These are phyloP conservation scores for Cercospora zeina DNA, from an alignment of 2,329 filamentous ascomycete species.

Conservation along the genomic window DNA sequence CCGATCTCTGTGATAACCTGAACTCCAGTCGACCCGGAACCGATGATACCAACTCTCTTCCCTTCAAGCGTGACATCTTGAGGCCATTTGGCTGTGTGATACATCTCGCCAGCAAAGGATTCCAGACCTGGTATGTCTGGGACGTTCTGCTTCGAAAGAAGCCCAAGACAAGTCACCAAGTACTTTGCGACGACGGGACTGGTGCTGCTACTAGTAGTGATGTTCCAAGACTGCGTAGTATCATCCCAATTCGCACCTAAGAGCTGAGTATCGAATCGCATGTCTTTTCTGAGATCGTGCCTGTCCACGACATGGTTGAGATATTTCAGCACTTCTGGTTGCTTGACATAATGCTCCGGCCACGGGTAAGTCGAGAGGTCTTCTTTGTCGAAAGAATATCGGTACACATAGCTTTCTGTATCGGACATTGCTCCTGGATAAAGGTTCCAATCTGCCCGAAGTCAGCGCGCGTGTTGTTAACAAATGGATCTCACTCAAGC, in stretches of 20 bases:
- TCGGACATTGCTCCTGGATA: slow-evolving; percentile 39
- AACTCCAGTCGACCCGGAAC: slow-evolving; percentile 47
- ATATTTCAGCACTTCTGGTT: slow-evolving; percentile 42
- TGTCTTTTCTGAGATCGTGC: slow-evolving; percentile 26
- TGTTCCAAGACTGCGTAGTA: slow-evolving; percentile 14
- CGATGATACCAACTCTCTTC: slow-evolving; percentile 47
- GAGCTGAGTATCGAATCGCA: slow-evolving; percentile 29
- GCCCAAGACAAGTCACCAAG: slow-evolving; percentile 44
- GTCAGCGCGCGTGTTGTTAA: slow-evolving; percentile 20
- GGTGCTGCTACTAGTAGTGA: slow-evolving; percentile 14
- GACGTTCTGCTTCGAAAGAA: slow-evolving; percentile 43
- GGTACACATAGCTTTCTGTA: slow-evolving; percentile 36
- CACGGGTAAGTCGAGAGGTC: slow-evolving; percentile 42
- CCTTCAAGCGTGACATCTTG: slow-evolving; percentile 31
- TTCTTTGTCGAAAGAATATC: slow-evolving; percentile 42
- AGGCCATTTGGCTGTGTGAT: slow-evolving; percentile 47
- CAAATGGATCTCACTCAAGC: not conserved
- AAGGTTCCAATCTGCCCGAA: slow-evolving; percentile 42
- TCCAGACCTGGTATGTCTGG: slow-evolving; percentile 43
- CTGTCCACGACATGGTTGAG: slow-evolving; percentile 27
- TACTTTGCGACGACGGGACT: slow-evolving; percentile 32
- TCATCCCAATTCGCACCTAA: slow-evolving; percentile 33
- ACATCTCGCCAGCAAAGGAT: slow-evolving; percentile 44
- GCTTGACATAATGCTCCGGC: slow-evolving; percentile 46
- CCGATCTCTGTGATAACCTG: slow-evolving; percentile 42